Evolutionary conservation across 2,329 filamentous ascomycete species (phyloP), one percentile per base, ranked within the genome.

Genomic region (Ophiostoma angusticollis): DNA sequence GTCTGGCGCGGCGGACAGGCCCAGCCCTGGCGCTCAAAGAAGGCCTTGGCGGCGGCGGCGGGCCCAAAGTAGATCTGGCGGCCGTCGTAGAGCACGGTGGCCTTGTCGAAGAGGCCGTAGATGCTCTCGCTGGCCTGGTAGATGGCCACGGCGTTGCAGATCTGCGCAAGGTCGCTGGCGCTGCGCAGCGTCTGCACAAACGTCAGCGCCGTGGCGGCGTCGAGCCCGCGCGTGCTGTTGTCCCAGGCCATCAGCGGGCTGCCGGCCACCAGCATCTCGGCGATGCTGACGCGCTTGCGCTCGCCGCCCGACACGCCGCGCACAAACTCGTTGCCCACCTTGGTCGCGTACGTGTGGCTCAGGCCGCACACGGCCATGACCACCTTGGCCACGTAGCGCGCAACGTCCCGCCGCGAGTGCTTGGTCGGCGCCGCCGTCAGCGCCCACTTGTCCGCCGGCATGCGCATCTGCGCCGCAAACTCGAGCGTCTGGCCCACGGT

Each of bases 331-430:
- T 80, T 74, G 2, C 80, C 80, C 19, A 84, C 75, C 46, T 74
- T 67, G 3, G 80, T 84, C 60, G 84, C 78, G 53, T 78, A 55
- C 1, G 80, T 84, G 58, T 85, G 80, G 12, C 70, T 69, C 47
- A 84, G 81, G 45, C 80, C 80, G 46, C 80, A 84, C 59, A 80
- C 74, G 49, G 79, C 78, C 79, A 84, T 82, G 45, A 79, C 70
- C 31, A 84, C 77, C 54, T 84, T 78, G 23, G 78, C 70, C 46
- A 81, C 60, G 47, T 82, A 77, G 47, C 69, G 63, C 22, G 76
- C 68, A 16, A 39, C 43, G 11, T 29, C n/a, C 6, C 14, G 14
- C 11, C 32, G 31, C 9, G 25, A 21, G 45, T 75, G 82, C 11
- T 63, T 60, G 37, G 63, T 56, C 61, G 62, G 46, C 62, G 80